Conservation (phyloP, 192 early-diverging fungal species). For the Podila epicladia region DNA sequence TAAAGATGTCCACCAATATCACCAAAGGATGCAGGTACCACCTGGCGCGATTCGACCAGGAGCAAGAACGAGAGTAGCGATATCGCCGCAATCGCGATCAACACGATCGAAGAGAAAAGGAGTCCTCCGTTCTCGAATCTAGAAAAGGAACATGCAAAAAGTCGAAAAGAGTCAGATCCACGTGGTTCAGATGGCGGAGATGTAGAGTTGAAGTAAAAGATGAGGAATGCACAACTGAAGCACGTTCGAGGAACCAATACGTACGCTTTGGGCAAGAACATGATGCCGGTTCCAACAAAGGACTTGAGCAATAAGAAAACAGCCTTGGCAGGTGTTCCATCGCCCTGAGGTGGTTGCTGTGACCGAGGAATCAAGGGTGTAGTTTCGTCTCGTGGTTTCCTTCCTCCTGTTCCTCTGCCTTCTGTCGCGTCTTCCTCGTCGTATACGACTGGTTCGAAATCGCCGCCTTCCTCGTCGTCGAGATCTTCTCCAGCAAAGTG, state of each 20-base stretch:
- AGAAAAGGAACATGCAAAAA: too few relatives aligned
- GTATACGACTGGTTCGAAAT: slow-evolving; percentile 28
- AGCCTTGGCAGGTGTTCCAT: slow-evolving; percentile 74
- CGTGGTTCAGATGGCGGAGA: not conserved
- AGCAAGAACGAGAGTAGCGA: slow-evolving; percentile 77
- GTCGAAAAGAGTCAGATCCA: not conserved
- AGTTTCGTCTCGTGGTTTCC: slow-evolving; percentile 24
- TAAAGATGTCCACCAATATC: slow-evolving; percentile 72
- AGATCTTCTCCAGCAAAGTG: slow-evolving; percentile 95
- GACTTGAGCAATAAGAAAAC: slow-evolving; percentile 83
- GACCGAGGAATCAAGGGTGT: slow-evolving; percentile 52
- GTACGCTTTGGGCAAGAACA: slow-evolving; percentile 75
- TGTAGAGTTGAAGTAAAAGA: not conserved
- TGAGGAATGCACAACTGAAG: not conserved
- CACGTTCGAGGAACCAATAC: slow-evolving; percentile 3
- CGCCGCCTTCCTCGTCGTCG: slow-evolving; percentile 75
- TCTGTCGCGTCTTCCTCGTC: slow-evolving; percentile 57
- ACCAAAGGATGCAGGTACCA: slow-evolving; percentile 78
- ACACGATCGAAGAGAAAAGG: slow-evolving; percentile 69
- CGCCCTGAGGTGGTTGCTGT: slow-evolving; percentile 55
- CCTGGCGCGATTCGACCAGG: slow-evolving; percentile 71
- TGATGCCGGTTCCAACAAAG: slow-evolving; percentile 83
- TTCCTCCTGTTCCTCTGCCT: slow-evolving; percentile 18
- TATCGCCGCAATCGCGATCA: slow-evolving; percentile 72
- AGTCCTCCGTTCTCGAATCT: slow-evolving; percentile 82